Evolutionary conservation across 495 filamentous ascomycete species (phyloP).

Genomic region (Amniculicola lignicola): DNA sequence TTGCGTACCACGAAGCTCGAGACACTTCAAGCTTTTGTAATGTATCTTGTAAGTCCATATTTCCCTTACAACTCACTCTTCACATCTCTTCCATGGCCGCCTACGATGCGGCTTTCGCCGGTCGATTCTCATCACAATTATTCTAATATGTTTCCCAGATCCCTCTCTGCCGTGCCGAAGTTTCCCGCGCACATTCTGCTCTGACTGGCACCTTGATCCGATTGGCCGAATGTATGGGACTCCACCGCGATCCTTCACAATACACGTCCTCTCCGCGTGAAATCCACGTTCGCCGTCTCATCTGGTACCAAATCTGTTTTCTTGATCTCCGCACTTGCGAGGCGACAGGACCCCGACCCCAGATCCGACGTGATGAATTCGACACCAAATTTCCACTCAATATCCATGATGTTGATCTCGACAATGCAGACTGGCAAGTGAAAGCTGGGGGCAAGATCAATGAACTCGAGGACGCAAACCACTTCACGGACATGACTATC

Average conservation of each 20-base stretch:
- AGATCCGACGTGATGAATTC: slow-evolving; percentile 68
- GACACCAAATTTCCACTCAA: slow-evolving; percentile 67
- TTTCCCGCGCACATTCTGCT: slow-evolving; percentile 68
- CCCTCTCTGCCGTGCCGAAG: slow-evolving; percentile 63
- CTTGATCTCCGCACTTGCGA: slow-evolving; percentile 75
- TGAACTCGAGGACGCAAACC: slow-evolving; percentile 45
- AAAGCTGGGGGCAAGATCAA: slow-evolving; percentile 21
- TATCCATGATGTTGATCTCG: slow-evolving; percentile 60
- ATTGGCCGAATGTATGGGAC: slow-evolving; percentile 72
- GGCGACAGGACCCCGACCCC: slow-evolving; percentile 65
- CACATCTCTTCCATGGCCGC: not conserved
- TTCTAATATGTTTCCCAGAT: slow-evolving; percentile 46
- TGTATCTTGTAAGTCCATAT: slow-evolving; percentile 60
- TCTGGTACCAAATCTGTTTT: slow-evolving; percentile 74
- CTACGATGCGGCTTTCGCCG: too few relatives aligned
- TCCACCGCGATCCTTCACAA: slow-evolving; percentile 63
- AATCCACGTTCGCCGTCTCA: slow-evolving; percentile 67
- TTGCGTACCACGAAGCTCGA: slow-evolving; percentile 66
- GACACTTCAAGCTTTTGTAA: slow-evolving; percentile 70
- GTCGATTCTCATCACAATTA: not conserved
- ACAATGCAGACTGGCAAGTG: too few relatives aligned
- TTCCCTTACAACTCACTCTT: not conserved
- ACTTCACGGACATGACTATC: slow-evolving; percentile 67
- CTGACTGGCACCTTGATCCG: slow-evolving; percentile 66
- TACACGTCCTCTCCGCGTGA: slow-evolving; percentile 65